Percentiles rank a stretch among this genome's conserved stretches.
Evolutionary conservation across 2,329 filamentous ascomycete species (phyloP).

Genomic region (Aspergillus carbonarius): DNA sequence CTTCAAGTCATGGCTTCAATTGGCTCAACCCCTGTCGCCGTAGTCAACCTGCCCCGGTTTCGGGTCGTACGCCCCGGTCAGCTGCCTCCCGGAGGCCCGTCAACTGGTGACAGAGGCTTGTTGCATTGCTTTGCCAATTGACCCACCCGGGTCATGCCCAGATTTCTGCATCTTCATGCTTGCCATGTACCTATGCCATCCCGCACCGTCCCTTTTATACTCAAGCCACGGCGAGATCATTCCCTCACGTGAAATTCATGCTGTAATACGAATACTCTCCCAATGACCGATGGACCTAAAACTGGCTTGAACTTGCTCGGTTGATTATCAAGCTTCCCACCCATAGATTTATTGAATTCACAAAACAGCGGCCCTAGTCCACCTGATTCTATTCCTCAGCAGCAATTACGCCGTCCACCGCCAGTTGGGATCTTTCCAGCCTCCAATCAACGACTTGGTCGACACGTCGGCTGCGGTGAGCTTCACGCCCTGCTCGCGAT

Average conservation of each 20-base stretch:
- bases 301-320: too few relatives aligned
- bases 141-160: too few relatives aligned
- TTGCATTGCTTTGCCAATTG: not conserved
- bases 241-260: too few relatives aligned
- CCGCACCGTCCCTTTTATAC: too few relatives aligned
- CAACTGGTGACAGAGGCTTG: not conserved
- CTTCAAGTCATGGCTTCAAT: not conserved
- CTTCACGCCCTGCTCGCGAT: constrained; percentile 7
- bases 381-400: too few relatives aligned
- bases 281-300: too few relatives aligned
- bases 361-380: too few relatives aligned
- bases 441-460: constrained; percentile 7
- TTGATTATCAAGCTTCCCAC: not conserved
- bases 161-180: too few relatives aligned
- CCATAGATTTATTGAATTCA: not conserved
- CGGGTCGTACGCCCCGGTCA: not conserved
- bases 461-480: constrained; percentile 11
- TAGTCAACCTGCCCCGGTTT: not conserved
- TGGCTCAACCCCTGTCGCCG: not conserved
- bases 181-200: too few relatives aligned
- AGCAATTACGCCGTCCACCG: constrained; percentile 9
- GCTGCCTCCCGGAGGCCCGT: not conserved
- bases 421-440: constrained; percentile 15
- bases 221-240: too few relatives aligned
- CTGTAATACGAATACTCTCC: too few relatives aligned